Evolutionary conservation across 2,329 filamentous ascomycete genomes (phyloP).

Genomic region (Lachnellula occidentalis): DNA sequence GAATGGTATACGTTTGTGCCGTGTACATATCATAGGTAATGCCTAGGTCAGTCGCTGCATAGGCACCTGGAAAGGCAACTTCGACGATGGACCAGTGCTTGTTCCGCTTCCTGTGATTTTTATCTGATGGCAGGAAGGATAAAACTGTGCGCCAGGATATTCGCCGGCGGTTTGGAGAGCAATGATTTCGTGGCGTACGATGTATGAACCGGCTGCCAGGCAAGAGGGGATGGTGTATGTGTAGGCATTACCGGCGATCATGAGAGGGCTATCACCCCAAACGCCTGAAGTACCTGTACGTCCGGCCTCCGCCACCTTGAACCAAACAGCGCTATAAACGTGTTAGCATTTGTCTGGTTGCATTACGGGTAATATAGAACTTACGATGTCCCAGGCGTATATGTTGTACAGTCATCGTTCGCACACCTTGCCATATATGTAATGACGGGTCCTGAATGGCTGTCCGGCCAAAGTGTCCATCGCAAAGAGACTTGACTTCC

Average conservation of each 20-base stretch:
- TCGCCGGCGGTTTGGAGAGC: constrained; percentile 12
- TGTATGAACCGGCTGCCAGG: constrained; percentile 40
- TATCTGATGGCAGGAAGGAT: constrained; percentile 36
- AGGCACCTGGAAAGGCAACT: constrained; percentile 31
- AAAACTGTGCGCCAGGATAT: constrained; percentile 15
- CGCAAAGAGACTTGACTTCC: constrained; percentile 48
- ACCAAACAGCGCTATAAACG: constrained; percentile 13
- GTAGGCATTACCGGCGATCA: constrained; percentile 4
- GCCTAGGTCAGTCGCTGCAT: constrained; percentile 30
- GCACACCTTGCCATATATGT: constrained; percentile 56
- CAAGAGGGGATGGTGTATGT: constrained; percentile 44
- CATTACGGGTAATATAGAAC: constrained; percentile 2
- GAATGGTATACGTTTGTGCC: constrained; percentile 40
- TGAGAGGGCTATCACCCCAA: constrained; percentile 11
- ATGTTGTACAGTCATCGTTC: constrained; percentile 44
- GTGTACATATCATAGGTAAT: constrained; percentile 24
- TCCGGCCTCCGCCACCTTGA: constrained; percentile 13
- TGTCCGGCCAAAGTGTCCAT: constrained; percentile 48
- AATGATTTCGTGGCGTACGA: constrained; percentile 32
- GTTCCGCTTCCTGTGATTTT: constrained; percentile 37
- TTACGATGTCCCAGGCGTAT: constrained; percentile 39
- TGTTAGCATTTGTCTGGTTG: neutral
- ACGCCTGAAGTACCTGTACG: constrained; percentile 10
- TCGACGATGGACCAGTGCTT: constrained; percentile 29
- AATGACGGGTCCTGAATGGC: constrained; percentile 44